Evolutionary conservation across 768 basidiomycete species (phyloP).

Genomic region (Tylopilus sp.): DNA sequence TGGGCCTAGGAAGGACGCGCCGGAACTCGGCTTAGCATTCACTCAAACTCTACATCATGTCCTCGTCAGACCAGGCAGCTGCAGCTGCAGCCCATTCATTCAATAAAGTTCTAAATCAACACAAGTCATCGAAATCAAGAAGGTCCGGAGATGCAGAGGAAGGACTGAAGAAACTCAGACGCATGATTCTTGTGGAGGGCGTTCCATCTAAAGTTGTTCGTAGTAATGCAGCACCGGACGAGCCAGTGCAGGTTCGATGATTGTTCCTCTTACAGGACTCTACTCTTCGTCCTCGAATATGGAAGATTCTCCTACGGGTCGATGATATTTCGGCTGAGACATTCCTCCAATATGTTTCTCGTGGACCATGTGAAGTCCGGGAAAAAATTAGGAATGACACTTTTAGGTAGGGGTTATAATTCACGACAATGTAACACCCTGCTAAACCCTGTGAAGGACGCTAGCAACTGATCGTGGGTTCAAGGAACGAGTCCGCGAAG

Average conservation of each 20-base stretch:
- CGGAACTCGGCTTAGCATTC: no score
- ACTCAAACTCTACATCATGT: no score
- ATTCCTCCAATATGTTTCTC: slow-evolving; percentile 73
- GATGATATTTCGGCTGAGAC: slow-evolving; percentile 72
- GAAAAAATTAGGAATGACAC: slow-evolving; percentile 97
- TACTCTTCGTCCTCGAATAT: slow-evolving; percentile 84
- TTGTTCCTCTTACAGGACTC: slow-evolving; percentile 50
- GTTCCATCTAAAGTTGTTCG: slow-evolving; percentile 76
- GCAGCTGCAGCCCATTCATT: slow-evolving; percentile 64
- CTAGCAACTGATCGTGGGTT: slow-evolving; percentile 97
- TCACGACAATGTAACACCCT: background rate
- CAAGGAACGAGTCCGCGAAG: slow-evolving; percentile 94
- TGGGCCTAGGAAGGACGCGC: no score
- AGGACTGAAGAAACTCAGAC: slow-evolving; percentile 78
- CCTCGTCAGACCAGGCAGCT: slow-evolving; percentile 26
- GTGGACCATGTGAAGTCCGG: slow-evolving; percentile 82
- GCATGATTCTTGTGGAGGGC: slow-evolving; percentile 87
- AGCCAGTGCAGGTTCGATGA: slow-evolving; percentile 2
- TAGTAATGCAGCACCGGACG: slow-evolving; percentile 12
- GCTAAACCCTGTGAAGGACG: slow-evolving; percentile 45
- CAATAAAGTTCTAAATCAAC: slow-evolving; percentile 73
- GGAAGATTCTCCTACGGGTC: slow-evolving; percentile 90
- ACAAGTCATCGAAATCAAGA: slow-evolving; percentile 65
- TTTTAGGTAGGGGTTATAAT: slow-evolving; percentile 60
- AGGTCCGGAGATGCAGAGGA: slow-evolving; percentile 70